These are phyloP conservation scores for Leptographium procerum DNA, from an alignment of 2,329 filamentous ascomycete species.

Conservation along the genomic window DNA sequence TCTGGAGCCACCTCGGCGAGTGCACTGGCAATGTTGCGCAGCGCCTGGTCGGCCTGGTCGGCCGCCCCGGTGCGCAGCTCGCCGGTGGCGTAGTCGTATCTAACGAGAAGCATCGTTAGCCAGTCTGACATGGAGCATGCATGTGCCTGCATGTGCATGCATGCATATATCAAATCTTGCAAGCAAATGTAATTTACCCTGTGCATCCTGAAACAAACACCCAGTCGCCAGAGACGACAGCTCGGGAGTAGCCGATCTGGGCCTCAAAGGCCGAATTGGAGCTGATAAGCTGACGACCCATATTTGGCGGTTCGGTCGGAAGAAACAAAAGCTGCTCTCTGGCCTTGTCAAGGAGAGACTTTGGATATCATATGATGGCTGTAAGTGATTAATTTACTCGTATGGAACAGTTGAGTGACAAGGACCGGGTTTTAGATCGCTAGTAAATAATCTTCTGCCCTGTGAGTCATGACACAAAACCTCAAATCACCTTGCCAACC, in stretches of 20 bases:
- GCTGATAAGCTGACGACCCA: constrained; percentile 23
- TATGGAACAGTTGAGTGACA: no score
- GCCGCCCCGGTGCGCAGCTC: constrained; percentile 27
- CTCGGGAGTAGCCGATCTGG: constrained; percentile 43
- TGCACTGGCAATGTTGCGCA: constrained; percentile 34
- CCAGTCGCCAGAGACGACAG: constrained; percentile 38
- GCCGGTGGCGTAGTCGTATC: constrained; percentile 39
- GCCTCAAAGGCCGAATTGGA: constrained; percentile 40
- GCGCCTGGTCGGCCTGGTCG: constrained; percentile 37
- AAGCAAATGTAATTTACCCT: constrained; percentile 24
- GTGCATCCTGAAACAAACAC: constrained; percentile 44
- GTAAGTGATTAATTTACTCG: no score
- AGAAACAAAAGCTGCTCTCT: no score
- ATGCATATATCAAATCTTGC: background rate
- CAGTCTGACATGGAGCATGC: background rate
- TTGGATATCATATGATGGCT: background rate
- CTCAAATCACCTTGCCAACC: no score
- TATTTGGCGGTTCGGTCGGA: background rate
- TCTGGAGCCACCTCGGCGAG: constrained; percentile 30
- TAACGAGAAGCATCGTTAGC: background rate
- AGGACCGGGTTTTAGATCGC: no score
- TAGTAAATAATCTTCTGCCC: no score
- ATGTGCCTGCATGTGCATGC: no score
- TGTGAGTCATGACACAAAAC: no score
- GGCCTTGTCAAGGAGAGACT: background rate